Percentiles rank a stretch among this genome's conserved stretches.
Evolutionary conservation across 345 rosid genomes (phyloP).

Genomic region (Turnera subulata): DNA sequence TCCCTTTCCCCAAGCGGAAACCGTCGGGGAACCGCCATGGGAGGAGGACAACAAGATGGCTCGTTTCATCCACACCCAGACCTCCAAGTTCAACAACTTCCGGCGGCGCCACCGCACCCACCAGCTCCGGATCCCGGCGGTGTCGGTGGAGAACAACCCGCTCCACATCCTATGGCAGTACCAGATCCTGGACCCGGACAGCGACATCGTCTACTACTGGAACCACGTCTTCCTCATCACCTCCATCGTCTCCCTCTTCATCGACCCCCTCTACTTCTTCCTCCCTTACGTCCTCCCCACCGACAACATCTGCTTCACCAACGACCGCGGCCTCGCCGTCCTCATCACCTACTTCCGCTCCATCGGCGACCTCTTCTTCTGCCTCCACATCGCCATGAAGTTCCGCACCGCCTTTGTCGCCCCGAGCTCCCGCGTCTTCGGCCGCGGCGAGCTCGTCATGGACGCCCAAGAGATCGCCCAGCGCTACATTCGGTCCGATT

Average conservation of each 20-base stretch:
- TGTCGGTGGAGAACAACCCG: constrained; percentile 15
- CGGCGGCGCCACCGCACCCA: constrained; percentile 30
- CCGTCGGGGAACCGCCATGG: not conserved
- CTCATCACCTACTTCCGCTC: constrained; percentile 62
- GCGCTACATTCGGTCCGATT: constrained; percentile 66
- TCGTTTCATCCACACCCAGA: constrained; percentile 1
- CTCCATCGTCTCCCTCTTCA: constrained; percentile 73
- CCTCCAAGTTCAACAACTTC: constrained; percentile 32
- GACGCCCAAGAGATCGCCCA: constrained; percentile 63
- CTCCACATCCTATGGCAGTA: constrained; percentile 66
- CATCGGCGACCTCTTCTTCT: constrained; percentile 57
- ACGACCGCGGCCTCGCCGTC: constrained; percentile 46
- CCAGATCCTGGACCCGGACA: constrained; percentile 86
- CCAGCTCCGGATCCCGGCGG: constrained; percentile 13
- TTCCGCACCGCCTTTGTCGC: constrained; percentile 82
- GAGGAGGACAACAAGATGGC: constrained; percentile 11
- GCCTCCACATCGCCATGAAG: constrained; percentile 64
- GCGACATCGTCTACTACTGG: constrained; percentile 77
- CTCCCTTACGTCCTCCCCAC: constrained; percentile 55
- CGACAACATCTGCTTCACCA: constrained; percentile 41
- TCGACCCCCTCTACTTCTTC: constrained; percentile 81
- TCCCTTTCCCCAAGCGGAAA: not conserved
- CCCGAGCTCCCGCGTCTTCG: constrained; percentile 68
- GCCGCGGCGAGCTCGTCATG: constrained; percentile 86
- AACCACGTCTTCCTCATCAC: constrained; percentile 78